Base-by-base conservation (phyloP, 768 basidiomycete genomes). In the Rhizopogon rudus region DNA sequence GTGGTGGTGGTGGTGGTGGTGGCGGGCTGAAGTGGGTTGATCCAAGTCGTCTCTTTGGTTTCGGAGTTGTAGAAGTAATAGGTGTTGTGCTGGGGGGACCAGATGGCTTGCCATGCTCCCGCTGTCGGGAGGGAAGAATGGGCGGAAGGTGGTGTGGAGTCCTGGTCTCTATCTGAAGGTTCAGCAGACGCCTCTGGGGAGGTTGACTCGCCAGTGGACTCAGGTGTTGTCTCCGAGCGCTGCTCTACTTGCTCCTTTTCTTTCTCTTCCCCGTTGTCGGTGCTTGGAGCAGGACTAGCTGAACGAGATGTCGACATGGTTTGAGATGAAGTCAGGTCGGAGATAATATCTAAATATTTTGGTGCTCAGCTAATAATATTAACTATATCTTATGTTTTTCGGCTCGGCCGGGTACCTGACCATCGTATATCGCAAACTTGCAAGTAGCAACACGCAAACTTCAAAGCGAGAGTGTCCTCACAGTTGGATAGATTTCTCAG, bases 31-130 rank as follows among this genome's bases (percentile, higher is more conserved):
- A 93, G 75, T 9, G 91, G 91, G 63, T 93, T 93, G 29, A 74
- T 73, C 91, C 91, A 93, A 2, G 91, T 93, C 16, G 91, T 93
- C 72, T 92, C 83, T 52, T 85, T 76, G 0, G 91, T 91, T 57
- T 72, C 68, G 9, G 82, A 55, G 70, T 92, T 93, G 77, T 78
- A 88, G 75, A 92, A 93, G 69, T 93, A 93, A 72, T 93, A 93
- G 9, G 88, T 78, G 68, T 81, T 87, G 73, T 89, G 82, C 57
- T 84, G 76, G 1, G 88, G 81, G 1, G 90, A 84, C 72, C 78
- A 93, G 31, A 93, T 79, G 39, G 91, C 91, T 68, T 92, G 91
- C 91, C 91, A 93, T 28, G 79, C 71, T 52, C 65, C 63, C 16
- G 61, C 63, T 17, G 66, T 65, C 52, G 65, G 61, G 60, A 33